phyloP scores from a whole-genome alignment of 352 stramenopile genomes.

The Globisporangium echinulatum region DNA sequence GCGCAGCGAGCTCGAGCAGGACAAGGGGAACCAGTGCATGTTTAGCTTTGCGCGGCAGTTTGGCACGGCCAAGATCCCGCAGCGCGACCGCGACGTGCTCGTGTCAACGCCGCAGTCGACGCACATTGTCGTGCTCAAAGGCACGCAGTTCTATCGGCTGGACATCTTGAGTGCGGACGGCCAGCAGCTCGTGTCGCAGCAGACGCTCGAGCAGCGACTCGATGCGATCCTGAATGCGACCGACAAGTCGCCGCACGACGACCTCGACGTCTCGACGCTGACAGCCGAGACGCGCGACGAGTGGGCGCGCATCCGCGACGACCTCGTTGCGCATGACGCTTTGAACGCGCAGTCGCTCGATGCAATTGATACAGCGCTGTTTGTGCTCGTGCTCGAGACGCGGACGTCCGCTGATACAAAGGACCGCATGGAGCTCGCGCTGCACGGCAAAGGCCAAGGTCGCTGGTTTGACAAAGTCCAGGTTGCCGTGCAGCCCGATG shows the following conservation, averaged over 20 bases:
- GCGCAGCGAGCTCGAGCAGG: conserved; percentile 80
- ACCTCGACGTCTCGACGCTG: conserved; percentile 70
- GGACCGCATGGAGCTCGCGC: conserved; percentile 72
- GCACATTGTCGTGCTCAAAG: conserved; percentile 88
- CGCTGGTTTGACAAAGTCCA: conserved; percentile 94
- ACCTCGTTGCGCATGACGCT: conserved; percentile 58
- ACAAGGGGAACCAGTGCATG: conserved; percentile 86
- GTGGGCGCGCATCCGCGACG: conserved; percentile 74
- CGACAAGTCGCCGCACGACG: conserved; percentile 33
- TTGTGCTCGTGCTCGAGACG: conserved; percentile 86
- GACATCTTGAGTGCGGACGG: conserved; percentile 73
- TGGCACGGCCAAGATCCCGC: conserved; percentile 78
- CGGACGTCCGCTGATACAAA: conserved; percentile 52
- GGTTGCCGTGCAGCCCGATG: conserved; percentile 79
- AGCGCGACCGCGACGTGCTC: conserved; percentile 65
- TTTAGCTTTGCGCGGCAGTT: conserved; percentile 83
- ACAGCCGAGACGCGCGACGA: conserved; percentile 81
- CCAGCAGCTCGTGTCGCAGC: conserved; percentile 77
- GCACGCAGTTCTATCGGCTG: conserved; percentile 82
- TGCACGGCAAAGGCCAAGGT: conserved; percentile 77
- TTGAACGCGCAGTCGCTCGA: conserved; percentile 67
- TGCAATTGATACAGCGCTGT: conserved; percentile 87
- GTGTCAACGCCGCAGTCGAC: conserved; percentile 62
- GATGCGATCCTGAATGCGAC: conserved; percentile 60
- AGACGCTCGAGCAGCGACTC: conserved; percentile 53